A percentile compares a stretch with the other conserved stretches of the same genome.
Conservation (phyloP, 2,329 filamentous ascomycete genomes). For the Aspergillus sp. region DNA sequence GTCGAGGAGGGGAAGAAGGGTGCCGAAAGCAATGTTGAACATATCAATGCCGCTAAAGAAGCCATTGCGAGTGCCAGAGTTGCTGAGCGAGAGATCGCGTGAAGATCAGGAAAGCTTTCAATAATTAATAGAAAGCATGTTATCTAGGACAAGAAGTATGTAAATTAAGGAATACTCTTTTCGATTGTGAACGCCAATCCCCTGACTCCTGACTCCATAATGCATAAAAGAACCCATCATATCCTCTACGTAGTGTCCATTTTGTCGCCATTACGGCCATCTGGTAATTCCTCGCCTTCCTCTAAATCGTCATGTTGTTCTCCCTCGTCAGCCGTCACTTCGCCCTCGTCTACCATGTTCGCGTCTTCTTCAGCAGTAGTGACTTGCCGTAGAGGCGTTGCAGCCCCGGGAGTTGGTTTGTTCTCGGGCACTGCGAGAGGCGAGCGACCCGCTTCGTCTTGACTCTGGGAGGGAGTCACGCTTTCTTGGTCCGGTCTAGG, state of each 20-base stretch:
- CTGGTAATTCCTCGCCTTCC: constrained; percentile 51
- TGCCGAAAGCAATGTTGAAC: constrained; percentile 38
- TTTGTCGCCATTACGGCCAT: constrained; percentile 52
- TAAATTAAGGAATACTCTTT: constrained; percentile 15
- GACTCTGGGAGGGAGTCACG: constrained; percentile 35
- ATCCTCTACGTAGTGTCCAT: constrained; percentile 62
- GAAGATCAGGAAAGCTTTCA: constrained; percentile 7
- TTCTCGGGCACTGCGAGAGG: constrained; percentile 31
- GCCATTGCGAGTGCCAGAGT: constrained; percentile 42
- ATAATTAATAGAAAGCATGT: background rate
- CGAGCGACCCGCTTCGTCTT: constrained; percentile 32
- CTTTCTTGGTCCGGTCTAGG: constrained; percentile 51
- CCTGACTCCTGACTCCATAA: constrained; percentile 30
- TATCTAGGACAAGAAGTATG: constrained; percentile 1
- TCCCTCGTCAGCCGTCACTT: constrained; percentile 38
- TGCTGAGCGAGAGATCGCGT: constrained; percentile 41
- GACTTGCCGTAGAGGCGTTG: constrained; percentile 41
- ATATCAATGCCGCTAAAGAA: constrained; percentile 44
- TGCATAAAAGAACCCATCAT: constrained; percentile 17
- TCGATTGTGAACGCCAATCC: constrained; percentile 23
- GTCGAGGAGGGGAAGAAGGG: constrained; percentile 42
- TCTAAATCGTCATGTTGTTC: constrained; percentile 46
- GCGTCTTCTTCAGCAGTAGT: constrained; percentile 52
- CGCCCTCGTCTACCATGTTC: constrained; percentile 58
- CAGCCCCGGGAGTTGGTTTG: constrained; percentile 31